These are phyloP conservation scores for Colletotrichum cordylinicola DNA, from an alignment of 2,329 filamentous ascomycete genomes.

Conservation along the genomic window DNA sequence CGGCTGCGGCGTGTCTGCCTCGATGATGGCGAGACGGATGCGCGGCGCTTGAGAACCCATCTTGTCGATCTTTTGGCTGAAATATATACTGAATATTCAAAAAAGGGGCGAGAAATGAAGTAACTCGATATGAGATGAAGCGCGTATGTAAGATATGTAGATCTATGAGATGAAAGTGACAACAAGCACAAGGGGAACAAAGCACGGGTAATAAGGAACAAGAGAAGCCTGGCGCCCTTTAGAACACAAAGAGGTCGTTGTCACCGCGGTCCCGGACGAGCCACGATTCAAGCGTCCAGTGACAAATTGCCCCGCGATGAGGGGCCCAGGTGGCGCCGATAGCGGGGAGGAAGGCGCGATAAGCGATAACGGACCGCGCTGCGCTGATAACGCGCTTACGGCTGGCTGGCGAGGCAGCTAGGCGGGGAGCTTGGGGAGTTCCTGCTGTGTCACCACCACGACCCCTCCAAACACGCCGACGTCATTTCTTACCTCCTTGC, in stretches of 20 bases:
- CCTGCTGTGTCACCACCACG: not conserved
- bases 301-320: not conserved
- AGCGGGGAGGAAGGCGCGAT: not conserved
- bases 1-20: conserved; percentile 81
- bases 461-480: not conserved
- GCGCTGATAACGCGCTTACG: not conserved
- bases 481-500: not conserved
- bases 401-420: not conserved
- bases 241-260: not conserved
- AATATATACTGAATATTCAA: not conserved
- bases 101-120: not conserved
- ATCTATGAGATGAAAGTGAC: not conserved
- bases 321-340: not conserved
- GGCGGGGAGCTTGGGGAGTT: not conserved
- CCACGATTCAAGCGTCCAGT: not conserved
- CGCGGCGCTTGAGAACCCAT: conserved; percentile 39
- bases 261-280: not conserved
- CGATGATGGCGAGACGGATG: conserved; percentile 83
- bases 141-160: not conserved
- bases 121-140: not conserved
- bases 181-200: not conserved
- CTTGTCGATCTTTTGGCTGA: not conserved
- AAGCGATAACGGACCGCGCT: conserved; percentile 8
- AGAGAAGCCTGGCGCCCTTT: not conserved
- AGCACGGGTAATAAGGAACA: not conserved